These are phyloP conservation scores for Candida tibetensis DNA, from an alignment of 805 yeast genomes.

Conservation along the genomic window DNA sequence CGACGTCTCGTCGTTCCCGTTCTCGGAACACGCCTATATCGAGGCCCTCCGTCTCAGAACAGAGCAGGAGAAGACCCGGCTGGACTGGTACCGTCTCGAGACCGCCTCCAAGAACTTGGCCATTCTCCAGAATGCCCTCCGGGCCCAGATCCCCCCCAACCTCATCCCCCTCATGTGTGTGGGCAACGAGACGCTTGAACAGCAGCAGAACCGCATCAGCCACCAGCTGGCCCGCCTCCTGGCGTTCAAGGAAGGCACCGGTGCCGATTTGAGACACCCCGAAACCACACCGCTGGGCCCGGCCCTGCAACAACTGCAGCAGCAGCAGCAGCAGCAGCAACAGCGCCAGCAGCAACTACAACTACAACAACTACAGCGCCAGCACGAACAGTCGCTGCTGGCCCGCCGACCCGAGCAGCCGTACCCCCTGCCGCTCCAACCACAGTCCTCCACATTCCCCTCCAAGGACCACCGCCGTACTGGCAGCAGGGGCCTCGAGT, in stretches of 20 bases:
- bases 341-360: constrained; percentile 7
- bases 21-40: constrained; percentile 53
- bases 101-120: constrained; percentile 56
- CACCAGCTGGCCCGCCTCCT: no score
- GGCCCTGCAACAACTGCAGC: constrained; percentile 3
- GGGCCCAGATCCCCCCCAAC: constrained; percentile 60
- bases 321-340: constrained; percentile 6
- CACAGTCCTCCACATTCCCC: background rate
- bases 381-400: constrained; percentile 10
- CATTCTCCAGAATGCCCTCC: constrained; percentile 57
- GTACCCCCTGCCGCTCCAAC: constrained; percentile 10
- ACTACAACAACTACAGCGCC: constrained; percentile 11
- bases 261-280: no score
- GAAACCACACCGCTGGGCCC: background rate
- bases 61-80: constrained; percentile 81
- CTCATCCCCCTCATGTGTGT: constrained; percentile 61
- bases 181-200: constrained; percentile 22
- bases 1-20: constrained; percentile 50
- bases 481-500: constrained; percentile 2
- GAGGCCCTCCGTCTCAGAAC: constrained; percentile 58
- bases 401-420: no score
- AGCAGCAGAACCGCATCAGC: no score
- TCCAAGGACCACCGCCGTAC: constrained; percentile 4
- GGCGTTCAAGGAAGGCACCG: no score
- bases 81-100: constrained; percentile 71